phyloP scores from a whole-genome alignment of 805 yeast genomes.

The Saccharomyces mikatae region DNA sequence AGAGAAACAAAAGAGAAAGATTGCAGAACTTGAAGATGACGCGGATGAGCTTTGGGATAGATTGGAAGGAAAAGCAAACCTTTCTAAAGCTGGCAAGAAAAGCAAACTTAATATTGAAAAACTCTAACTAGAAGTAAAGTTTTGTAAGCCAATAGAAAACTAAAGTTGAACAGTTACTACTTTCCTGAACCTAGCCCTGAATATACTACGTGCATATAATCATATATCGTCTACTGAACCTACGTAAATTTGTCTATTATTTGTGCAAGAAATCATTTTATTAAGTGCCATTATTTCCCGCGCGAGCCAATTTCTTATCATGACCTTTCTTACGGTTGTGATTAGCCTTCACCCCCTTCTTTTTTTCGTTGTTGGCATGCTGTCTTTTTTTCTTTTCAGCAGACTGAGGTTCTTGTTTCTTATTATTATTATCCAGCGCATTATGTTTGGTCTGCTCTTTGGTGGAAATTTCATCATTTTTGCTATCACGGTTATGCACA shows the following conservation, averaged over 20 bases:
- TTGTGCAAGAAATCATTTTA: background rate
- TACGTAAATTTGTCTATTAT: background rate
- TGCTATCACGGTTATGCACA: slow-evolving; percentile 20
- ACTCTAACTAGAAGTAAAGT: background rate
- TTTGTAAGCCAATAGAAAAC: background rate
- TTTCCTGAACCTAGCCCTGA: background rate
- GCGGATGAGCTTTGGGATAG: slow-evolving; percentile 30
- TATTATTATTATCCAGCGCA: slow-evolving; percentile 1
- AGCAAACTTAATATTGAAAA: background rate
- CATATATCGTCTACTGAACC: background rate
- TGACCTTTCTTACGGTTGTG: slow-evolving; percentile 60
- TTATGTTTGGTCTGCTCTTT: background rate
- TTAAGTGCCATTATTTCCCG: background rate
- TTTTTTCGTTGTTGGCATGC: slow-evolving; percentile 42
- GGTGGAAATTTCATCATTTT: background rate
- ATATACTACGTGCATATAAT: background rate
- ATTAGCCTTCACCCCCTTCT: slow-evolving; percentile 51
- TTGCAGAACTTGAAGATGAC: slow-evolving; percentile 28
- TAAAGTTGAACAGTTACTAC: background rate
- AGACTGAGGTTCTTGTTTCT: slow-evolving; percentile 2
- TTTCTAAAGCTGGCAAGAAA: background rate
- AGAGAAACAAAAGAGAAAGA: slow-evolving; percentile 36
- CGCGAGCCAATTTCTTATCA: slow-evolving; percentile 41
- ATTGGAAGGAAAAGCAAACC: slow-evolving; percentile 11
- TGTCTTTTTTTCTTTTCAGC: slow-evolving; percentile 25